These are phyloP conservation scores for Platanthera guangdongensis DNA, from an alignment of 106 monocot genomes.

Conservation along the genomic window DNA sequence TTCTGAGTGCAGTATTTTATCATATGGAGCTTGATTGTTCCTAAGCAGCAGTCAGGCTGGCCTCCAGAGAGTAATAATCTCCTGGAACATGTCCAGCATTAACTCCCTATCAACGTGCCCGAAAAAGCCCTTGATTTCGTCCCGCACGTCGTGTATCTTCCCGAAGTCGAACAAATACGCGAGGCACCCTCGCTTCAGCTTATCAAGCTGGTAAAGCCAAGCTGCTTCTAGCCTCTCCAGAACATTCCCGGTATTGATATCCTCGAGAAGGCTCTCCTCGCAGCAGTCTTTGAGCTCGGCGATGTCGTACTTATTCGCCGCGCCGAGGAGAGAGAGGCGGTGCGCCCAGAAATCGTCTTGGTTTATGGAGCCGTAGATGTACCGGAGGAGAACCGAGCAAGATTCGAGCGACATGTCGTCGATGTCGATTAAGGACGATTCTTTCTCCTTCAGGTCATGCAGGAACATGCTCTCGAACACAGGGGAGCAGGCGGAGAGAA, in stretches of 20 bases:
- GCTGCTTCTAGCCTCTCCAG: slow-evolving; percentile 76
- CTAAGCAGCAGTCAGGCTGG: slow-evolving; percentile 22
- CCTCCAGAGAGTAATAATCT: slow-evolving; percentile 70
- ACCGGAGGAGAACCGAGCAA: slow-evolving; percentile 54
- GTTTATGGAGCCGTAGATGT: slow-evolving; percentile 73
- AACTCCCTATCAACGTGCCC: slow-evolving; percentile 65
- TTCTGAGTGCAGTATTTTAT: too few relatives aligned
- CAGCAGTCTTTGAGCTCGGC: slow-evolving; percentile 68
- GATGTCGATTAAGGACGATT: slow-evolving; percentile 57
- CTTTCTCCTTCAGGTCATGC: slow-evolving; percentile 71
- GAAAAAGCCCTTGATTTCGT: slow-evolving; percentile 65
- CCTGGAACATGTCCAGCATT: slow-evolving; percentile 88
- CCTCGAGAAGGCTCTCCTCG: slow-evolving; percentile 81
- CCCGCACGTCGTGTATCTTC: slow-evolving; percentile 74
- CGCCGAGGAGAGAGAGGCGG: slow-evolving; percentile 49
- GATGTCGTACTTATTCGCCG: slow-evolving; percentile 81
- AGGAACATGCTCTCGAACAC: slow-evolving; percentile 89
- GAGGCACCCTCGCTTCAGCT: slow-evolving; percentile 72
- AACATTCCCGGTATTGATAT: slow-evolving; percentile 63
- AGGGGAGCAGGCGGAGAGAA: slow-evolving; percentile 67
- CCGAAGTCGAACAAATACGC: slow-evolving; percentile 80
- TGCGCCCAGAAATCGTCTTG: slow-evolving; percentile 79
- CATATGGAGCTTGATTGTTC: too few relatives aligned
- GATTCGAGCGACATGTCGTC: slow-evolving; percentile 65
- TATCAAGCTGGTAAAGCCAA: slow-evolving; percentile 77